These are phyloP conservation scores for Sclerotinia minor DNA, from an alignment of 2,329 filamentous ascomycete genomes.

Conservation along the genomic window DNA sequence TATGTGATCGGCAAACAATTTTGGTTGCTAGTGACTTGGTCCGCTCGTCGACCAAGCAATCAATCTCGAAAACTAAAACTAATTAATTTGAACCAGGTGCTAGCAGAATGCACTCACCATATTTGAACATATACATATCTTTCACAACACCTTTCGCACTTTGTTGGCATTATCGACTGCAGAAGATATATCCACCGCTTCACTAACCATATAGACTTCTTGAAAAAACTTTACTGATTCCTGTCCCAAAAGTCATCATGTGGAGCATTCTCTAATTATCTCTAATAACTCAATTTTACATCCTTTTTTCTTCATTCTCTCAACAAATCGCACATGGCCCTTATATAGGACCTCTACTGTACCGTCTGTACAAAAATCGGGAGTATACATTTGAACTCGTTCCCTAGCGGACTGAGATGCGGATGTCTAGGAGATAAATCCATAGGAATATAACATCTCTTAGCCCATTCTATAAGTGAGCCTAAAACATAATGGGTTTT, in stretches of 20 bases:
- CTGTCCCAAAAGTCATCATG: slow-evolving; percentile 11
- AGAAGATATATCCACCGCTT: not conserved
- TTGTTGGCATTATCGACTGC: not conserved
- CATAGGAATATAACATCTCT: not conserved
- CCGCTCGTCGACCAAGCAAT: no score
- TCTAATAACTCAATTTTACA: slow-evolving; percentile 7
- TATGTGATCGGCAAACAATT: no score
- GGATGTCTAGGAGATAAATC: not conserved
- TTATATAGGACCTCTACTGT: slow-evolving; percentile 2
- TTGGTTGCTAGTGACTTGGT: no score
- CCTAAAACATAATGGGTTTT: slow-evolving; percentile 8
- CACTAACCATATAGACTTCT: not conserved
- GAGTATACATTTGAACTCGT: not conserved
- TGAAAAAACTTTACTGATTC: not conserved
- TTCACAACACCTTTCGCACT: no score
- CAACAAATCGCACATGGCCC: not conserved
- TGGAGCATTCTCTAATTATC: slow-evolving; percentile 8
- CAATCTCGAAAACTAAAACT: no score
- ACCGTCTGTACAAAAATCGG: slow-evolving; percentile 11
- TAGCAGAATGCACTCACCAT: no score
- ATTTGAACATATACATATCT: no score
- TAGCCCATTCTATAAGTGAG: not conserved
- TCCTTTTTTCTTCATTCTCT: not conserved
- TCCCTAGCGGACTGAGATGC: slow-evolving; percentile 1
- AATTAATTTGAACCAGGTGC: no score